A percentile compares a stretch with the other conserved stretches of the same genome.
Evolutionary conservation across 139 green algal genomes (phyloP).

Genomic region (Ettlia oleoabundans): DNA sequence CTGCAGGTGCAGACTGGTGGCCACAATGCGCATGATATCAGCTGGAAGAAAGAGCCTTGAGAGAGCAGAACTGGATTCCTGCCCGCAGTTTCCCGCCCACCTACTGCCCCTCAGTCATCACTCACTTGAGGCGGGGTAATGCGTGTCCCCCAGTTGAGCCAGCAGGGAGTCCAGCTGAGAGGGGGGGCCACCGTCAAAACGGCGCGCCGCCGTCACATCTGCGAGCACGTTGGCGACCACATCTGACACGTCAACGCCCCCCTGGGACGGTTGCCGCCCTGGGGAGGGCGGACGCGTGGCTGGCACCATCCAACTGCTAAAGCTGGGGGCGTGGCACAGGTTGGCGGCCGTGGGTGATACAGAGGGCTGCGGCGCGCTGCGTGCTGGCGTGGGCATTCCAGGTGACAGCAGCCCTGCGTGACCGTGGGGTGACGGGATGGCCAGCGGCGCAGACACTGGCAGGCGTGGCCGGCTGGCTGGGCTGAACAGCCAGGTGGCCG

Average conservation of each 20-base stretch:
- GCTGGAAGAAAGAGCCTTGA: no score
- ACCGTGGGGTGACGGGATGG: background rate
- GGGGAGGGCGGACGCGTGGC: background rate
- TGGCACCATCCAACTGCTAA: background rate
- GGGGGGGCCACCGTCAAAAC: background rate
- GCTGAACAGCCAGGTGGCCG: slow-evolving; percentile 11
- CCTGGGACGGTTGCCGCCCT: background rate
- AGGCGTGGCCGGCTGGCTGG: background rate
- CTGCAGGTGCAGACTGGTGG: no score
- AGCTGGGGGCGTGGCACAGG: slow-evolving; percentile 12
- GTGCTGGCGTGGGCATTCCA: background rate
- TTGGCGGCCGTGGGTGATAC: background rate
- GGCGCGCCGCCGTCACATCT: background rate
- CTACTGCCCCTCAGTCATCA: background rate
- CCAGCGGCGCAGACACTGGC: background rate
- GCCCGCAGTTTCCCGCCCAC: no score
- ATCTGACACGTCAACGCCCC: background rate
- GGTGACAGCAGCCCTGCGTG: background rate
- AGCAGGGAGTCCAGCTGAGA: slow-evolving; percentile 26
- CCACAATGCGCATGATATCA: background rate
- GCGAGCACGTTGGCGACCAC: background rate
- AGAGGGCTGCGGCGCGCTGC: background rate
- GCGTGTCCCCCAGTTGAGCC: slow-evolving; percentile 15
- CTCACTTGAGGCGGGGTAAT: slow-evolving; percentile 17
- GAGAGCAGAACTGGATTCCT: no score